Evolutionary conservation across 345 rosid genomes (phyloP), one percentile per base, ranked within the genome.

Genomic region (Isatis tinctoria): DNA sequence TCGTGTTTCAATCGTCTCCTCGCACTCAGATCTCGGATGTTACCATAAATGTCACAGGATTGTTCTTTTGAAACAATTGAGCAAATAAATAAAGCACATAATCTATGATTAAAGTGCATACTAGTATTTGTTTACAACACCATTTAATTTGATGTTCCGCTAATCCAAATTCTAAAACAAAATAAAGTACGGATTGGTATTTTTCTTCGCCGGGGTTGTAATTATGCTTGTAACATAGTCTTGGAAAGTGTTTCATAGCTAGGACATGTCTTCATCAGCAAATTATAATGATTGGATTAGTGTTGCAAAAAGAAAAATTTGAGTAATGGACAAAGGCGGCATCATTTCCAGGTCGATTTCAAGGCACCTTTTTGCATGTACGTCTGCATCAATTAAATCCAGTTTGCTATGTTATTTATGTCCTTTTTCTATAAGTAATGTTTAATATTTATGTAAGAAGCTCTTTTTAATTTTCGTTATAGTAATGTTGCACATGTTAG

Each of bases 1-100:
- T 62, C 70, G 70, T 75, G 74, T 53, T 69, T 69, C 74, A 69
- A 75, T 69, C 40, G 69, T 69, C 64, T 69, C 58, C 74, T 69
- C 74, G 40, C 57, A 68, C 56, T 49, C 30, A 22, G 27, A 68
- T 51, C 63, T 49, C 56, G 37, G 44, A 60, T 43, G 26, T 51
- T 51, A 51, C 27, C 30, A 11, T 51, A n/a, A 24, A 5, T 6
- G 22, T 51, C 57, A 51, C 56, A 22, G 56, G 32, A 20, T 2
- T 16, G 18, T 24, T 6, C 1, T 52, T 51, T 52, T 7, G 33
- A 51, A 51, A 30, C 33, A 52, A 12, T 6, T 52, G 58, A 24
- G 16, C 14, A 27, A 26, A 37, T 37, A 10, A 11, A 37, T 33
- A 33, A 51, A 51, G n/a, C 35, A 53, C 26, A 26, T 28, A 53